Percentiles rank a stretch among this genome's conserved stretches.
These are phyloP conservation scores for Lactarius deliciosus DNA, from an alignment of 768 basidiomycete genomes.

Conservation along the genomic window DNA sequence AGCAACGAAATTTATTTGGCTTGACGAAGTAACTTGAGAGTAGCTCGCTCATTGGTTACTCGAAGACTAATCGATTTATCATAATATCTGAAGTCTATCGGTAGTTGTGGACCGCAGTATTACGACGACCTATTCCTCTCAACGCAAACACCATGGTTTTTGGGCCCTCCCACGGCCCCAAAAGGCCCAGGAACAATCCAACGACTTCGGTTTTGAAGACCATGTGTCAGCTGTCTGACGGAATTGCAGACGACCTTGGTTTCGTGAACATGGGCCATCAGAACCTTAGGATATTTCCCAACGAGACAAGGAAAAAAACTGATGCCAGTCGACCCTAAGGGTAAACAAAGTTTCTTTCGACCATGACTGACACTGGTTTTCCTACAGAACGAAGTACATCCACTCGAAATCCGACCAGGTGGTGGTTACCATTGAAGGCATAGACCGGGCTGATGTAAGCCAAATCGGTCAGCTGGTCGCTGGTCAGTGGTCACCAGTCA, in stretches of 20 bases:
- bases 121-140: neutral
- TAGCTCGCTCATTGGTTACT: neutral
- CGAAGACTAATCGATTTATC: neutral
- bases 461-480: neutral
- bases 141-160: neutral
- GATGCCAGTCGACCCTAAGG: neutral
- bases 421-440: neutral
- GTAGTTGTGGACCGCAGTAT: neutral
- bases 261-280: neutral
- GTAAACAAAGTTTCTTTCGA: neutral
- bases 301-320: neutral
- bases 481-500: neutral
- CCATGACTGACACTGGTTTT: neutral
- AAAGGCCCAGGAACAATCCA: slow-evolving; percentile 2
- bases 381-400: neutral
- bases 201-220: neutral
- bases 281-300: neutral
- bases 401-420: slow-evolving; percentile 2
- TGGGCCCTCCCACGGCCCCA: neutral
- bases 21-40: neutral
- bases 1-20: neutral
- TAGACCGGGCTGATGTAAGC: neutral
- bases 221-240: slow-evolving; percentile 2
- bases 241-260: neutral
- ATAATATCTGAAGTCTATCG: neutral